Conservation (phyloP, 768 basidiomycete genomes). For the Macrolepiota dolichaula region DNA sequence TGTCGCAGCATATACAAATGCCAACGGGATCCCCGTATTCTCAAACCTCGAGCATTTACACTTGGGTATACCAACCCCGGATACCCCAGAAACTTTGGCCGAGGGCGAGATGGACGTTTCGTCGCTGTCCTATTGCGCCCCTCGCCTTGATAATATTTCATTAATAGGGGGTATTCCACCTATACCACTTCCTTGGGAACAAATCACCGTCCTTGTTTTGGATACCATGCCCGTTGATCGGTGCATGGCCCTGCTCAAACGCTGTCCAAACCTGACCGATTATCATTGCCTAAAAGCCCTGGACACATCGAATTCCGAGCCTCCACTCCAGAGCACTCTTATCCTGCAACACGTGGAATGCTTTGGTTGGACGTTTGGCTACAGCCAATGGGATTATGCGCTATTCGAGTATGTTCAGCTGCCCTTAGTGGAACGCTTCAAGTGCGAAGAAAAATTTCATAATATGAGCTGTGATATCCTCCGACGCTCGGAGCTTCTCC, state of each 20-base stretch:
- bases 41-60: not conserved
- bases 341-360: not conserved
- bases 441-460: not conserved
- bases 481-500: not conserved
- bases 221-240: not conserved
- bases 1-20: not conserved
- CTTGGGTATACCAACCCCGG: not conserved
- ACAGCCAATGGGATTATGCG: not conserved
- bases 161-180: not conserved
- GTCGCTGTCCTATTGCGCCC: not conserved
- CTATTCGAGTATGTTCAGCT: not conserved
- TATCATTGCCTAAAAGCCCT: not conserved
- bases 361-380: not conserved
- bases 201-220: not conserved
- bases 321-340: not conserved
- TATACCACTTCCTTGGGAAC: not conserved
- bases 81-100: not conserved
- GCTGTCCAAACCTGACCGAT: not conserved
- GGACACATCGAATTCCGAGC: not conserved
- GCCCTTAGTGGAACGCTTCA: not conserved
- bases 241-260: not conserved
- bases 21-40: not conserved
- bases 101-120: not conserved
- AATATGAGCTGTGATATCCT: not conserved
- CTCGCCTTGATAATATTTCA: not conserved